Base-by-base conservation (phyloP, 2,329 filamentous ascomycete genomes). In the Nothophaeocryptopus gaeumannii region DNA sequence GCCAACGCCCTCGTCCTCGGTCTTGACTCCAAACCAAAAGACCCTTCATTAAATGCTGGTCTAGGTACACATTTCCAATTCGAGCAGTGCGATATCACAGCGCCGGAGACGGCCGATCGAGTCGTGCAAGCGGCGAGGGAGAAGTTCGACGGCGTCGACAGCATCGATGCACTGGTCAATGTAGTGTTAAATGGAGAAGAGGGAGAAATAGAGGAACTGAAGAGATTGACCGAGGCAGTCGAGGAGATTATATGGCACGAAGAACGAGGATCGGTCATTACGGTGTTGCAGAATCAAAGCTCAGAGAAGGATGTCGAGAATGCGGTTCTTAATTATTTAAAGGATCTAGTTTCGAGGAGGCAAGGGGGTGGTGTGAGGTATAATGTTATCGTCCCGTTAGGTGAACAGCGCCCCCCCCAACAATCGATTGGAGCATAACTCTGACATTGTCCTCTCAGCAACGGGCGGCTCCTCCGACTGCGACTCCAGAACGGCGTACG, bases 11-110 rank as follows among this genome's bases (percentile, higher is more conserved):
- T 60, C 8, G 58, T 60, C 1, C 47, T 60, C 8, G 58, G 58
- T n/a, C 47, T 60, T 29, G 58, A 60, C 39, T 48, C 42, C 4
- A 39, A 36, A 15, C 29, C 51, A 8, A 46, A 49, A 43, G 56
- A 60, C 40, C 10, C 39, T 20, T 47, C 56, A 5, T 36, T 60
- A 12, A 57, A 55, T 34, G 54, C 58, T 26, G 56, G 51, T 8
- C 47, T 53, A 3, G 56, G 56, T 5, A 60, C 56, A 8, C 58
- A 60, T 37, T 60, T 60, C 33, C 58, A 60, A 29, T 60, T 55
- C 30, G 47, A 55, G 38, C 37, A 54, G 49, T 39, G 44, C 29
- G 47, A 51, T 10, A 15, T 55, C 9, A 15, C 43, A 2, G 52
- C 45, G 11, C n/a, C 26, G 3, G 33, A 41, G 1, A 45, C 44